These are phyloP conservation scores for Rhodotorula taiwanensis DNA, from an alignment of 768 basidiomycete genomes.

Conservation along the genomic window DNA sequence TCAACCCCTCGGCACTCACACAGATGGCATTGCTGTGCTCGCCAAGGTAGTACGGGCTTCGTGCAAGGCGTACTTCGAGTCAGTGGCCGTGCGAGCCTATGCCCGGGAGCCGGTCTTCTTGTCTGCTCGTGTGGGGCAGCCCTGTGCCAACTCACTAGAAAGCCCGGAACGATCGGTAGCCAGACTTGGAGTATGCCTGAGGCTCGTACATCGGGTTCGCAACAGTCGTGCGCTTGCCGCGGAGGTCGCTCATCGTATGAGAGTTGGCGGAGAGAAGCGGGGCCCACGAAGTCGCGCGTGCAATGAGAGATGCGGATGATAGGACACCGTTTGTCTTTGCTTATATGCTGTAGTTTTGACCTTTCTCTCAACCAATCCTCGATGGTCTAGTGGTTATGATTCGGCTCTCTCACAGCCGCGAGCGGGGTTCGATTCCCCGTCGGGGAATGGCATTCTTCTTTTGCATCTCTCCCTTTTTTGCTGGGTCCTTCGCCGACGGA, in stretches of 20 bases:
- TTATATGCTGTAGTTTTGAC: too few species aligned
- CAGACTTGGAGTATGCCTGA: slow-evolving; percentile 6
- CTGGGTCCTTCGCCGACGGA: too few species aligned
- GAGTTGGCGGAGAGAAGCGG: too few species aligned
- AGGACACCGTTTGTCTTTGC: too few species aligned
- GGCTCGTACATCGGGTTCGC: slow-evolving; percentile 20
- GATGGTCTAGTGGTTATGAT: slow-evolving; percentile 17
- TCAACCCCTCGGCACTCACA: not conserved
- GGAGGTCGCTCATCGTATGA: not conserved
- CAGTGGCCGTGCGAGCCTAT: too few species aligned
- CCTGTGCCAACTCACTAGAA: slow-evolving; percentile 27
- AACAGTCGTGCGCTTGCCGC: not conserved
- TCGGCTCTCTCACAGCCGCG: slow-evolving; percentile 17
- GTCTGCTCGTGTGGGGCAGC: too few species aligned
- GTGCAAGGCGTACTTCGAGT: too few species aligned
- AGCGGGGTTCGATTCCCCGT: slow-evolving; percentile 17
- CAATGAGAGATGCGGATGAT: too few species aligned
- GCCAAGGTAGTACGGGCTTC: slow-evolving; percentile 33
- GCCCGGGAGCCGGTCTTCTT: too few species aligned
- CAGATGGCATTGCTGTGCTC: slow-evolving; percentile 17
- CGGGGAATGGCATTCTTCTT: not conserved
- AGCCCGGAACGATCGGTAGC: slow-evolving; percentile 13
- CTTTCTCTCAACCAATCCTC: slow-evolving; percentile 2
- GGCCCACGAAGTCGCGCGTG: too few species aligned
- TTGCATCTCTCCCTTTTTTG: not conserved